A percentile compares a stretch with the other conserved stretches of the same genome.
phyloP scores from a whole-genome alignment of 495 filamentous ascomycete species.

The Neurospora sp. region DNA sequence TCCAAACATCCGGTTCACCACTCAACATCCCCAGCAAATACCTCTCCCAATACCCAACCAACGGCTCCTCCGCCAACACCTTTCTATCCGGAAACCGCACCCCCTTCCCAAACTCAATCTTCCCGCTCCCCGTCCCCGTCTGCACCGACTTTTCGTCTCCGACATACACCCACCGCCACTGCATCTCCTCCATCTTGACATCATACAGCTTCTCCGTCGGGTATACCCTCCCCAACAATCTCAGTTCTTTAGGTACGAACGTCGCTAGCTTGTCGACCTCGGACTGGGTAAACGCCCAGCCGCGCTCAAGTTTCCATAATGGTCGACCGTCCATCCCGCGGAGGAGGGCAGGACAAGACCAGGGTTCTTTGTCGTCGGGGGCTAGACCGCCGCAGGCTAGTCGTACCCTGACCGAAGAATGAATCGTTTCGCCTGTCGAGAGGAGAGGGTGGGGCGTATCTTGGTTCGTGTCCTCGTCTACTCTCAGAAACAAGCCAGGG shows the following conservation, averaged over 20 bases:
- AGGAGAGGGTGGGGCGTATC: constrained; percentile 22
- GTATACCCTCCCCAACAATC: constrained; percentile 5
- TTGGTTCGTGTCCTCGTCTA: constrained; percentile 22
- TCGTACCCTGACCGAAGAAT: constrained; percentile 15
- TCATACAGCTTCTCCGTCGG: constrained; percentile 4
- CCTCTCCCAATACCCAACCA: constrained; percentile 21
- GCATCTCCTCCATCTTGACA: constrained; percentile 8
- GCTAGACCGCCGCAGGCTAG: constrained; percentile 18
- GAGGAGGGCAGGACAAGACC: constrained; percentile 15
- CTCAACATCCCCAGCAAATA: constrained; percentile 13
- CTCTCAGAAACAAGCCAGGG: constrained; percentile 16
- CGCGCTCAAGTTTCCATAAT: constrained; percentile 14
- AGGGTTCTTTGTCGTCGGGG: constrained; percentile 15
- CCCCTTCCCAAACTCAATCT: constrained; percentile 25
- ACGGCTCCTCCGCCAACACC: constrained; percentile 19
- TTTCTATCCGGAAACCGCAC: constrained; percentile 21
- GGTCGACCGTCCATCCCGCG: neutral
- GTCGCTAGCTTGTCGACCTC: neutral
- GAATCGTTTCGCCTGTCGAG: constrained; percentile 17
- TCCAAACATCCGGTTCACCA: constrained; percentile 22
- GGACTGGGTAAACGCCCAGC: neutral
- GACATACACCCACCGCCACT: constrained; percentile 22
- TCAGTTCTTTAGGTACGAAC: constrained; percentile 4
- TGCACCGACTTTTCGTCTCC: constrained; percentile 32
- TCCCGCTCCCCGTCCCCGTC: constrained; percentile 15